Conservation (phyloP, 345 rosid species). For the Populus deltoides region DNA sequence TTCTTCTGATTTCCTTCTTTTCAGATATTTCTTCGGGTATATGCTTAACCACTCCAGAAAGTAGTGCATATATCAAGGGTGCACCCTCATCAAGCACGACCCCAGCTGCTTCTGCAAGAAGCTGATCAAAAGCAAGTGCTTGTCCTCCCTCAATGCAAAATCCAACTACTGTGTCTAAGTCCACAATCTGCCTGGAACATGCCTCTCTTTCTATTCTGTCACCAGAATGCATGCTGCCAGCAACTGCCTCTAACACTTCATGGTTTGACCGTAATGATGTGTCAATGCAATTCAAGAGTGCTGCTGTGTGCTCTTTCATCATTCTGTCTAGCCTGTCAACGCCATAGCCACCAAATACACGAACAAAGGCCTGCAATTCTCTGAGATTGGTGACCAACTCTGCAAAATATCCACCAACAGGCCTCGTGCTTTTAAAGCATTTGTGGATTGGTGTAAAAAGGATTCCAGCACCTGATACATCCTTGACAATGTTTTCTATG, state of each 20-base stretch:
- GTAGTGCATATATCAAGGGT: slow-evolving; percentile 76
- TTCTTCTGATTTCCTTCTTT: slow-evolving; percentile 78
- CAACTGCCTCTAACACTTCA: slow-evolving; percentile 79
- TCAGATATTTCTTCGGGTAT: slow-evolving; percentile 87
- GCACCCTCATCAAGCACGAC: slow-evolving; percentile 81
- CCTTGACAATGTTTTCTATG: slow-evolving; percentile 94
- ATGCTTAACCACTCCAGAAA: slow-evolving; percentile 69
- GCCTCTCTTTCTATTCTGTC: slow-evolving; percentile 87
- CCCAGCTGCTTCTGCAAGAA: slow-evolving; percentile 93
- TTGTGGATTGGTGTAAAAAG: slow-evolving; percentile 84
- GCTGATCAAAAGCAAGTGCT: slow-evolving; percentile 88
- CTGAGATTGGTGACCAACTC: slow-evolving; percentile 89
- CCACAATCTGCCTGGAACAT: slow-evolving; percentile 75
- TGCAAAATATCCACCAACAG: slow-evolving; percentile 98
- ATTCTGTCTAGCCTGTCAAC: slow-evolving; percentile 83
- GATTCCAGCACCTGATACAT: slow-evolving; percentile 89
- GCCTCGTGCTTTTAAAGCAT: slow-evolving; percentile 96
- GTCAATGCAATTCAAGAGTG: slow-evolving; percentile 90
- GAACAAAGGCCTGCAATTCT: slow-evolving; percentile 82
- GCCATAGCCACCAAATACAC: slow-evolving; percentile 92
- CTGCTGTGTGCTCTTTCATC: slow-evolving; percentile 97
- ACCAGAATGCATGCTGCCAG: slow-evolving; percentile 92
- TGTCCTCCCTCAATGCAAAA: slow-evolving; percentile 97
- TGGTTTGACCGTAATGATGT: slow-evolving; percentile 84
- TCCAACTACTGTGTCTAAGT: slow-evolving; percentile 87